Evolutionary conservation across 192 early-diverging fungal species (phyloP).

Genomic region (Neocallimastix lanati): DNA sequence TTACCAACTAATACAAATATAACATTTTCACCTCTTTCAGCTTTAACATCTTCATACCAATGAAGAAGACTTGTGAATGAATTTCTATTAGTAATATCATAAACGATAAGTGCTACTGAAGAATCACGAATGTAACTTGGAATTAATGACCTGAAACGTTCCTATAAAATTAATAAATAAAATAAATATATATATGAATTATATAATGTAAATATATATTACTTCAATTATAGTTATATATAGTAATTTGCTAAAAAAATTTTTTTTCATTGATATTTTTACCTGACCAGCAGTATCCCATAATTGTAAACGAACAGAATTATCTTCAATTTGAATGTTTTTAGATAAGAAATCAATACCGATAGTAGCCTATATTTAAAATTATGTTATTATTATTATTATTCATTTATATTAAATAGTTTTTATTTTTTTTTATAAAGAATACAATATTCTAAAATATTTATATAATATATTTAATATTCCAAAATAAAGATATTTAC

Average conservation of each 20-base stretch:
- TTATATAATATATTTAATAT: no score
- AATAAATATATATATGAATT: no score
- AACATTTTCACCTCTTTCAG: slow-evolving; percentile 93
- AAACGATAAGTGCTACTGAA: slow-evolving; percentile 23
- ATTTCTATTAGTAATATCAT: slow-evolving; percentile 27
- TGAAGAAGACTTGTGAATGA: slow-evolving; percentile 93
- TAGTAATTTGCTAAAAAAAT: no score
- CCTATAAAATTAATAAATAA: slow-evolving; percentile 18
- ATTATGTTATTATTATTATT: no score
- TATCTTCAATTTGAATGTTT: slow-evolving; percentile 97
- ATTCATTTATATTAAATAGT: no score
- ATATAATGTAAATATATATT: no score
- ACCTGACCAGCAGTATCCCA: slow-evolving; percentile 45
- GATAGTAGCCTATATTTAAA: slow-evolving; percentile 57
- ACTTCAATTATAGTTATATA: no score
- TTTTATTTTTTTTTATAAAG: no score
- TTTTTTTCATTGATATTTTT: no score
- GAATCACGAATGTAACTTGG: slow-evolving; percentile 98
- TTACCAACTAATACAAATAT: slow-evolving; percentile 98
- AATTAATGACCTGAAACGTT: slow-evolving; percentile 91
- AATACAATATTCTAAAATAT: no score
- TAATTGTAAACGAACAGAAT: slow-evolving; percentile 90
- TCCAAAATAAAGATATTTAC: slow-evolving; percentile 8
- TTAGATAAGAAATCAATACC: slow-evolving; percentile 98
- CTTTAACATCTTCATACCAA: slow-evolving; percentile 98